These are phyloP conservation scores for Macrolepiota dolichaula DNA, from an alignment of 768 basidiomycete genomes.

Conservation along the genomic window DNA sequence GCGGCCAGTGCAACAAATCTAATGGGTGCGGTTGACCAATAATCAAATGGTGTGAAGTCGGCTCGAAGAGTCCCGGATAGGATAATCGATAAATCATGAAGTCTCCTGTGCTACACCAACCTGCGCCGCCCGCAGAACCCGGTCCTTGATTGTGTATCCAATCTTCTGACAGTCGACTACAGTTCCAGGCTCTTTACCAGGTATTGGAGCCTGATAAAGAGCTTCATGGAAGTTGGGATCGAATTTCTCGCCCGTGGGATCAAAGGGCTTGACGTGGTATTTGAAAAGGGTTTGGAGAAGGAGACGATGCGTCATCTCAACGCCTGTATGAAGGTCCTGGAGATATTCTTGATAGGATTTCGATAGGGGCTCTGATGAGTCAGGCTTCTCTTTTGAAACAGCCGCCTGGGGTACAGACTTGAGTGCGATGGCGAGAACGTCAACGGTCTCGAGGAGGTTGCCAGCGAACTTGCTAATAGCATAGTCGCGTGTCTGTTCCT, in stretches of 20 bases:
- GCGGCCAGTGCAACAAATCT: conserved; percentile 1
- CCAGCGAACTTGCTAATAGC: conserved; percentile 89
- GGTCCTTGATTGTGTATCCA: conserved; percentile 93
- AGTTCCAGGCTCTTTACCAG: conserved; percentile 86
- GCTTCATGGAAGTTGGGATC: conserved; percentile 97
- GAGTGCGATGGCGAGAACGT: conserved; percentile 83
- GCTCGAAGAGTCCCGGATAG: background rate
- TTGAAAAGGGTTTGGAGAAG: conserved; percentile 88
- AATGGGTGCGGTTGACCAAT: conserved; percentile 5
- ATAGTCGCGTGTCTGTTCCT: conserved; percentile 89
- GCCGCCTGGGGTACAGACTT: conserved; percentile 67
- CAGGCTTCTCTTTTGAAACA: conserved; percentile 24
- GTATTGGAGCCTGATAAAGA: conserved; percentile 87
- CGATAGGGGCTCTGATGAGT: conserved; percentile 22
- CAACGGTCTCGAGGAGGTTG: conserved; percentile 88
- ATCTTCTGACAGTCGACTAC: conserved; percentile 88
- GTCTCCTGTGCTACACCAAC: conserved; percentile 89
- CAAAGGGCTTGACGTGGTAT: conserved; percentile 89
- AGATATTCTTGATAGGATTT: conserved; percentile 62
- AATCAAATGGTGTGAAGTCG: background rate
- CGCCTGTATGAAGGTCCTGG: conserved; percentile 77
- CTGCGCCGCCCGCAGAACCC: conserved; percentile 91
- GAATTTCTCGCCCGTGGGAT: conserved; percentile 89
- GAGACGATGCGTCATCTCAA: conserved; percentile 88
- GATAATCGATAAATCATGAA: conserved; percentile 33